Base-by-base conservation (phyloP, 345 rosid species). In the Cardamine occulta region DNA sequence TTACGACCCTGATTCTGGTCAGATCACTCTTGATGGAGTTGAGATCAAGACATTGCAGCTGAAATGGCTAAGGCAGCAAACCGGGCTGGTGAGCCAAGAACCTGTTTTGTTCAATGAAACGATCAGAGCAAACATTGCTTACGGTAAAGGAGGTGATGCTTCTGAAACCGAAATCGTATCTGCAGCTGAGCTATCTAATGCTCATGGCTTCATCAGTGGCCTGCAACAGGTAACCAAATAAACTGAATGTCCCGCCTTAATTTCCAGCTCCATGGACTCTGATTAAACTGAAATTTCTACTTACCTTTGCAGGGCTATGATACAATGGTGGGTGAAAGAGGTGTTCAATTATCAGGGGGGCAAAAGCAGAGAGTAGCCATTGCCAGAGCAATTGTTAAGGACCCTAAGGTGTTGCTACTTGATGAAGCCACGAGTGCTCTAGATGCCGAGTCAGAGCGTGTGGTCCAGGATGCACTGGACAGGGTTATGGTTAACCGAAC, bases 341-440 rank as follows among this genome's bases (percentile, higher is more conserved):
- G 93, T 17, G 82, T 84, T 11, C 97, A 89, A 6, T 55, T 91
- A 60, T 88, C 96, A 0, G 91, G 96, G 0, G 91, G 96, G 23
- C 97, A 89, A 65, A 91, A 91, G 73, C 97, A 89, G 58, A 80
- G 96, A 21, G 83, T 89, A 23, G 96, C 97, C 17, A 88, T 89
- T 34, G 93, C 93, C 0, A 82, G 96, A 26, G 97, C 96, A 7
- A 82, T 89, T 6, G 80, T 91, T 4, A 91, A 86, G 59, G 81
- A 72, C n/a, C 96, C 93, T 0, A 87, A 81, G 66, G 82, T 87
- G 67, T 40, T 89, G 18, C 85, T 91, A 21, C 76, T 87, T 13
- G 93, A 91, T 29, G 97, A 91, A 74, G 96, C 89, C 9, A 89
- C 91, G 0, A 89, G 96, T 67, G 92, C 96, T 0, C 81, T 88